Base-by-base conservation (phyloP, 2,329 filamentous ascomycete genomes). In the Polychaeton citri region DNA sequence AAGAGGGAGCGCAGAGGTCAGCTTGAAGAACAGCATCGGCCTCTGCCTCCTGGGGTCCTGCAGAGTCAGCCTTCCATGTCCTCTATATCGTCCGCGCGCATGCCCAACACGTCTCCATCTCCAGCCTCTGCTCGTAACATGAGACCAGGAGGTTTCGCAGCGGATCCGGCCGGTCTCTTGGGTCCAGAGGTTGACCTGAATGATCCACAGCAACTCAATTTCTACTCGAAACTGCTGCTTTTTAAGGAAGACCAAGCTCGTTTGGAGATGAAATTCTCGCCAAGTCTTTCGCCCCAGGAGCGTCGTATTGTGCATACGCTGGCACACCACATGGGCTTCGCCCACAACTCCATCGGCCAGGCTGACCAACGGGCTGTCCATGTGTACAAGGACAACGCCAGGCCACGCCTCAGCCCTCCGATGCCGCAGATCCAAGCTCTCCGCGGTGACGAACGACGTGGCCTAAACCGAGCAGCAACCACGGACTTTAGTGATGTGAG, bases 1-100 rank as follows among this genome's bases (percentile, higher is more conserved):
- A 98, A 96, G 74, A 75, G 90, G 39, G 88, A 96, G 64, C 82
- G 90, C 49, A 79, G 90, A 35, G 90, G 90, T 33, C 90, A 98
- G 61, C 72, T 98, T 9, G 87, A 98, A 60, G 90, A 98, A 61
- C 90, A 98, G 60, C 90, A 98, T 60, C 78, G 87, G 54, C 85
- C 65, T 50, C 79, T 81, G 52, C 62, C 62, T 21, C 53, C 61
- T 32, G 63, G 66, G 32, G 76, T 79, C 51, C 72, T 90, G 41
- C 84, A 90, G 48, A 82, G 79, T 37, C 87, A 95, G 60, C 76
- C 79, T 35, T 95, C 88, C 9, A 77, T 94, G 54, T 83, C 85
- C 46, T 90, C 85, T 5, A 68, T 92, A 21, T 72, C 69, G 52
- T 68, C 78, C 49, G 47, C 50, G 15, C 64, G 57, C 32, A 58